A percentile compares a stretch with the other conserved stretches of the same genome.
These are phyloP conservation scores for Heterobasidion irregulare DNA, from an alignment of 1,284 basidiomycete species.

Conservation along the genomic window DNA sequence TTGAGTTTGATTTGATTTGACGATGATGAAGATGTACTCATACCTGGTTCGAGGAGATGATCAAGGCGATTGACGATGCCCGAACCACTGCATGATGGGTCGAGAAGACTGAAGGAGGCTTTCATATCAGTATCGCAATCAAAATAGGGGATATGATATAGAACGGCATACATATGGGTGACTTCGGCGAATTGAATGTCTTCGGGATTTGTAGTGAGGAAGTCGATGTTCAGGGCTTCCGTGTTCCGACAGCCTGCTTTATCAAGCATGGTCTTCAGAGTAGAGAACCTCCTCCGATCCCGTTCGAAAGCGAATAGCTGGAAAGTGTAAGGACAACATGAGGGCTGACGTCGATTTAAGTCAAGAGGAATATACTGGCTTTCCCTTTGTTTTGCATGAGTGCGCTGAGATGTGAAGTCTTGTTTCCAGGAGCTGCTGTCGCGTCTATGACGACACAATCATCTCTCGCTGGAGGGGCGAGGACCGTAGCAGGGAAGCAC, in stretches of 20 bases:
- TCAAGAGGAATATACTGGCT: slow-evolving; percentile 27
- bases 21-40: slow-evolving; percentile 8
- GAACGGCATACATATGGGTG: slow-evolving; percentile 72
- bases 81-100: slow-evolving; percentile 91
- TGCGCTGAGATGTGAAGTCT: slow-evolving; percentile 90
- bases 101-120: slow-evolving; percentile 55
- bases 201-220: slow-evolving; percentile 64
- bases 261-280: slow-evolving; percentile 75
- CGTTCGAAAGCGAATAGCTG: slow-evolving; percentile 85
- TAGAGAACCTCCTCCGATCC: slow-evolving; percentile 71
- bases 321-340: background rate
- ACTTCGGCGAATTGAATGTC: slow-evolving; percentile 55
- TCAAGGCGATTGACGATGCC: slow-evolving; percentile 89
- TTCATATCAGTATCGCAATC: background rate
- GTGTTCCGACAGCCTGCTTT: slow-evolving; percentile 79
- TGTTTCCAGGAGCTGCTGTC: slow-evolving; percentile 96
- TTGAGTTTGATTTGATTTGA: background rate
- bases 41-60: slow-evolving; percentile 68
- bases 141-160: background rate
- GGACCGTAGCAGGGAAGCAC: slow-evolving; percentile 88
- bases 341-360: background rate
- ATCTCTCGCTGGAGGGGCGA: slow-evolving; percentile 50
- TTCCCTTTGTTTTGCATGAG: slow-evolving; percentile 78
- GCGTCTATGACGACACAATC: slow-evolving; percentile 77
- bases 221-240: slow-evolving; percentile 67